Evolutionary conservation across 305 asterid species (phyloP), one percentile per base, ranked within the genome.

Genomic region (Lippia alba): DNA sequence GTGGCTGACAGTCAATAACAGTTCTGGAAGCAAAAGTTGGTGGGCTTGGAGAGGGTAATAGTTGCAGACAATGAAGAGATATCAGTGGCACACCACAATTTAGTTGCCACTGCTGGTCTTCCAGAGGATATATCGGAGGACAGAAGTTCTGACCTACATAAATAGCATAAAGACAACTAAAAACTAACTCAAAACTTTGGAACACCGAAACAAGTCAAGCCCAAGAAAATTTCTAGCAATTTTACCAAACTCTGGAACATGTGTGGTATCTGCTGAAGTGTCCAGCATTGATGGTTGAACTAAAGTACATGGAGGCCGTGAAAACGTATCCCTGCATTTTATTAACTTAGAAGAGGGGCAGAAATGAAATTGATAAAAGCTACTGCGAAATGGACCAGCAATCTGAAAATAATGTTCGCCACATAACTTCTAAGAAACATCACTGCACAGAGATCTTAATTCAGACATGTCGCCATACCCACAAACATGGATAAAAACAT

Each of bases 121-220:
- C 97, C 56, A 95, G 85, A 74, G 99, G 99, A 81, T 90, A 87
- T 82, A 92, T 95, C 68, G 94, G 98, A 61, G 99, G 94, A 73
- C 89, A 87, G 82, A 95, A 90, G 83, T 84, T 77, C 78, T 80
- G 73, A 81, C 82, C 99, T 95, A 90, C 68, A 59, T 40, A 79
- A 74, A 39, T 33, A 81, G 73, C 24, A 75, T 54, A 58, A 54
- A 75, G 56, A 71, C 56, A 71, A 79, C 24, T 8, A 44, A 44
- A 44, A 44, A 8, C 49, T 33, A 77, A 50, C 63, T 24, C 30
- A 24, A 64, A 12, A 55, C 39, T 30, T 78, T 60, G 34, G 66
- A 60, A 36, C 55, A 74, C 64, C 18, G 67, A 64, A 58, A 73
- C 53, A 74, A 40, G 74, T 60, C 58, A 70, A 69, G 76, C 57